A percentile compares a stretch with the other conserved stretches of the same genome.
Evolutionary conservation across 1,139 yeast species (phyloP).

Genomic region (Taphrina flavorubra): DNA sequence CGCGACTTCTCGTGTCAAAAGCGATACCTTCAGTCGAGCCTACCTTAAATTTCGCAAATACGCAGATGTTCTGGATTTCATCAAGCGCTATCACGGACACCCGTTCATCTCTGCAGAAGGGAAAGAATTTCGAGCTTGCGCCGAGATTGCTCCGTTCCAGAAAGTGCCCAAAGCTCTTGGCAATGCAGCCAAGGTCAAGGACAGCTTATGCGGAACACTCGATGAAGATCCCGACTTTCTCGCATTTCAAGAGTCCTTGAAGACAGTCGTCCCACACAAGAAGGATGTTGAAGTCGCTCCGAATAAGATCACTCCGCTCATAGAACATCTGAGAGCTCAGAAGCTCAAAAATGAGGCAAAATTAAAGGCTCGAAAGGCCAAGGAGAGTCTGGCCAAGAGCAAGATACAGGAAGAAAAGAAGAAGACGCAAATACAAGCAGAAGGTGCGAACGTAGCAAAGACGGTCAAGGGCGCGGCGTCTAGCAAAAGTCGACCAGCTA

Average conservation of each 20-base stretch:
- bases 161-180: conserved; percentile 41
- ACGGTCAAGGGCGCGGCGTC: neutral
- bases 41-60: conserved; percentile 44
- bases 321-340: conserved; percentile 42
- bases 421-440: conserved; percentile 30
- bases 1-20: conserved; percentile 42
- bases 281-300: conserved; percentile 15
- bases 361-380: conserved; percentile 26
- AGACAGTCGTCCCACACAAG: conserved; percentile 27
- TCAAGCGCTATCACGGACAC: conserved; percentile 43
- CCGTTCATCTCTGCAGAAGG: conserved; percentile 41
- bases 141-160: conserved; percentile 47
- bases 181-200: conserved; percentile 17
- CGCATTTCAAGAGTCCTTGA: conserved; percentile 43
- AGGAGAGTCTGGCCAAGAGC: conserved; percentile 21
- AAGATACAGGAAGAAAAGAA: conserved; percentile 43
- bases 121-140: conserved; percentile 42
- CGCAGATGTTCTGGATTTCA: conserved; percentile 43
- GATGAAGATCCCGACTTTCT: conserved; percentile 44
- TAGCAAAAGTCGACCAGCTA: conserved; percentile 10
- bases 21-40: conserved; percentile 45
- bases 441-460: conserved; percentile 1
- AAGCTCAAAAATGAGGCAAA: conserved; percentile 40
- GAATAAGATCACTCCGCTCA: conserved; percentile 42
- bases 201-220: conserved; percentile 9